phyloP scores from a whole-genome alignment of 805 yeast species.

The Scheffersomyces lignosus region DNA sequence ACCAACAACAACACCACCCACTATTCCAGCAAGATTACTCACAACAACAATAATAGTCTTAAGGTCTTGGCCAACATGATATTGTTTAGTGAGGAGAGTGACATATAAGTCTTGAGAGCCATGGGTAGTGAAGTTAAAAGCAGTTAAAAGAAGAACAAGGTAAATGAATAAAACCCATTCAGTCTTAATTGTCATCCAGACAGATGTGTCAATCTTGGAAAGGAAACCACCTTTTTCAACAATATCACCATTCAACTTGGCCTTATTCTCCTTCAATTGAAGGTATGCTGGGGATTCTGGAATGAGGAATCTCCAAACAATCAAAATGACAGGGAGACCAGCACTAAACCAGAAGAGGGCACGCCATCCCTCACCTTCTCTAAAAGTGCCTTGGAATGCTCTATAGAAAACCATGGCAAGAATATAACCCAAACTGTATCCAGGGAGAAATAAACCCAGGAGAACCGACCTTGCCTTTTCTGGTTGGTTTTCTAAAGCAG shows the following conservation, averaged over 20 bases:
- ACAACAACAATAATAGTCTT: constrained; percentile 62
- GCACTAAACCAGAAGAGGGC: constrained; percentile 27
- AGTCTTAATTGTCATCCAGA: constrained; percentile 9
- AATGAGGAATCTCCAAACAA: constrained; percentile 18
- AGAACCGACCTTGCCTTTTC: constrained; percentile 18
- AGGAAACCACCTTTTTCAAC: neutral
- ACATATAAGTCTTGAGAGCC: constrained; percentile 77
- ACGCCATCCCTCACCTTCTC: constrained; percentile 19
- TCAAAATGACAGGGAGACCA: constrained; percentile 21
- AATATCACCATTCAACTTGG: neutral
- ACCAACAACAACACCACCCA: constrained; percentile 64
- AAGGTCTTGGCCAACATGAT: constrained; percentile 43
- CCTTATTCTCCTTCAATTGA: constrained; percentile 3
- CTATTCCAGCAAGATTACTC: constrained; percentile 65
- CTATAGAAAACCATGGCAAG: constrained; percentile 23
- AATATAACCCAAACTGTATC: constrained; percentile 25
- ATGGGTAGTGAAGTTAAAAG: constrained; percentile 71
- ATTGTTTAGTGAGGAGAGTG: constrained; percentile 57
- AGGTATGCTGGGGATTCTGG: constrained; percentile 7
- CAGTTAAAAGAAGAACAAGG: constrained; percentile 52
- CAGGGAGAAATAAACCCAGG: constrained; percentile 26
- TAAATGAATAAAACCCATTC: constrained; percentile 36
- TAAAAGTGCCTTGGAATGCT: constrained; percentile 17
- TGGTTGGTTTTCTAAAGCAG: constrained; percentile 23
- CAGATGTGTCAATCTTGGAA: neutral